Evolutionary conservation across 148 eudicot species (phyloP).

Genomic region (Fagopyrum homotropicum): DNA sequence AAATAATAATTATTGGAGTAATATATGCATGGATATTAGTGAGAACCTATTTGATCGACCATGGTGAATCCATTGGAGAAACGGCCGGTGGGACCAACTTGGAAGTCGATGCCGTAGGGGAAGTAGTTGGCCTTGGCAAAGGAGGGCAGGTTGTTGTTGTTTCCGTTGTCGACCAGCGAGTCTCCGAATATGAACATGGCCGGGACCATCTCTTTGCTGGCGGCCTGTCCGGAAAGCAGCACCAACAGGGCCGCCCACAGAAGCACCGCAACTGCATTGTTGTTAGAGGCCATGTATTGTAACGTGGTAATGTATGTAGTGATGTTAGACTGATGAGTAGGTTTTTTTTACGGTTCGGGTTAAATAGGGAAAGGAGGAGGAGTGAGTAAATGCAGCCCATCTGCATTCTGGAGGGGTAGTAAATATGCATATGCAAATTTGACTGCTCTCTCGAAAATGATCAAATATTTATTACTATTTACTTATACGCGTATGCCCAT

Average conservation of each 20-base stretch:
- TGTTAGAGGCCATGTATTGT: not conserved
- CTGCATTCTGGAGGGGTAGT: too few species aligned
- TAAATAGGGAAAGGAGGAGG: too few species aligned
- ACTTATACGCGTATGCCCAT: too few species aligned
- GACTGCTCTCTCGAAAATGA: too few species aligned
- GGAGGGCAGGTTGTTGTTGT: slow-evolving; percentile 70
- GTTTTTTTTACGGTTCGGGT: too few species aligned
- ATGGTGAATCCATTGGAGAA: slow-evolving; percentile 92
- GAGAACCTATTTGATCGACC: slow-evolving; percentile 69
- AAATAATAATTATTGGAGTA: not conserved
- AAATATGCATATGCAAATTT: too few species aligned
- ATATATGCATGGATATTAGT: too few species aligned
- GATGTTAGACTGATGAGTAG: too few species aligned
- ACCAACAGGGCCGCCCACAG: not conserved
- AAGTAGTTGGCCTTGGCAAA: slow-evolving; percentile 85
- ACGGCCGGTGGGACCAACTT: slow-evolving; percentile 82
- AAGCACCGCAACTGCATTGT: not conserved
- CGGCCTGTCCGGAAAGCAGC: not conserved
- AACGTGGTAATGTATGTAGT: too few species aligned
- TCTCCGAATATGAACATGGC: slow-evolving; percentile 90
- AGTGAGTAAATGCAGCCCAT: too few species aligned
- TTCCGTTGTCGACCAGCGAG: slow-evolving; percentile 87
- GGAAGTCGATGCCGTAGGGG: slow-evolving; percentile 87
- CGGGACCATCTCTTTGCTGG: slow-evolving; percentile 42
- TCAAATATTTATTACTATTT: too few species aligned